Percentiles rank a stretch among this genome's conserved stretches.
Conservation (phyloP, 257 asterid genomes). For the Nicotiana benthamiana region DNA sequence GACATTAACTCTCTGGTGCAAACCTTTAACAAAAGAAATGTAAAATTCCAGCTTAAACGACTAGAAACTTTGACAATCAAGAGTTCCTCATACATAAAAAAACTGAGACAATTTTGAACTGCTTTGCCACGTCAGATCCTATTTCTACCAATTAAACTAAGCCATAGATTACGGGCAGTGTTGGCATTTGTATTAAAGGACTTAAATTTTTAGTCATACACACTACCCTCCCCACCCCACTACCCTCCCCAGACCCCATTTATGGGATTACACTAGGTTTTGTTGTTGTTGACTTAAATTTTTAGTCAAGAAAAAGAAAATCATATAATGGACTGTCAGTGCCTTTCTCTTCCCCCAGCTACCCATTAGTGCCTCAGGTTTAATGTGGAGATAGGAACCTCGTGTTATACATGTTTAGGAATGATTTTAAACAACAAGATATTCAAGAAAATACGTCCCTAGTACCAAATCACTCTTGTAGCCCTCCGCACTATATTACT, state of each 20-base stretch:
- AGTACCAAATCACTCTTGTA: not conserved
- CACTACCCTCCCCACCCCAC: too few species aligned
- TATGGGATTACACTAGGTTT: too few species aligned
- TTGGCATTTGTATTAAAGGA: too few species aligned
- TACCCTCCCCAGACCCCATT: too few species aligned
- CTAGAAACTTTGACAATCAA: not conserved
- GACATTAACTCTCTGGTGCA: constrained; percentile 84
- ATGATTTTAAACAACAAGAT: not conserved
- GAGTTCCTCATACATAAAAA: not conserved
- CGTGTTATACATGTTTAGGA: not conserved
- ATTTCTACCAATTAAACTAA: constrained; percentile 4
- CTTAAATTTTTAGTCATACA: too few species aligned
- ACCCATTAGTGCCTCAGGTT: not conserved
- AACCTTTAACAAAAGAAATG: constrained; percentile 34
- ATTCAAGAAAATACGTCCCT: not conserved
- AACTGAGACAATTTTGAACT: not conserved
- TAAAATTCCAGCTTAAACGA: not conserved
- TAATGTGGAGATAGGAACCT: not conserved
- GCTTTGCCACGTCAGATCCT: not conserved
- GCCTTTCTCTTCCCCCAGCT: not conserved
- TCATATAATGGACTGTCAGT: not conserved
- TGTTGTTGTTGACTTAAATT: too few species aligned
- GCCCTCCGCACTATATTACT: too few species aligned
- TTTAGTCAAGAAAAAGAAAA: not conserved
- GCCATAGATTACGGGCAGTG: not conserved